Conservation (phyloP, 768 basidiomycete genomes). For the Strobilomyces echinocephalus region DNA sequence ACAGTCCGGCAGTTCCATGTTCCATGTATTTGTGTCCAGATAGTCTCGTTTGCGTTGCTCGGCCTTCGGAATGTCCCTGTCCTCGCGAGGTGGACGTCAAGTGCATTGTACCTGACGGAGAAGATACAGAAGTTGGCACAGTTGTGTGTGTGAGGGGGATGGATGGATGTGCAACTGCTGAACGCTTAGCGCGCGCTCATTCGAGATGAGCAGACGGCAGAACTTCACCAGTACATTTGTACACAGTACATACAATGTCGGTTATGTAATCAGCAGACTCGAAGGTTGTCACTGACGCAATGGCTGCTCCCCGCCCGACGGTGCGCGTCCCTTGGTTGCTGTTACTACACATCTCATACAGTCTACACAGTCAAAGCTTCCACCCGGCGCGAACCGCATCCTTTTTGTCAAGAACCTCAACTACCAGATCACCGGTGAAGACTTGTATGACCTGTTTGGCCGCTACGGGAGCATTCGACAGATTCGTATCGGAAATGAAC, state of each 20-base stretch:
- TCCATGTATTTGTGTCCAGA: constrained; percentile 71
- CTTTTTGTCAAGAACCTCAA: constrained; percentile 92
- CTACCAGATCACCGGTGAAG: constrained; percentile 89
- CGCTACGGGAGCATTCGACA: constrained; percentile 97
- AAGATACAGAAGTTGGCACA: constrained; percentile 49
- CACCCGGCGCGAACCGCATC: constrained; percentile 86
- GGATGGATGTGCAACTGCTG: constrained; percentile 58
- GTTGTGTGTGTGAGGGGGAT: constrained; percentile 67
- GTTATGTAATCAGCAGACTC: constrained; percentile 18
- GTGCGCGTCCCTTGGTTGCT: constrained; percentile 31
- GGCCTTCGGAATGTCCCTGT: constrained; percentile 67
- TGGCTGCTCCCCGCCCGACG: constrained; percentile 69
- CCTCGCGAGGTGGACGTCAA: constrained; percentile 72
- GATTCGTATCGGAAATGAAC: constrained; percentile 87
- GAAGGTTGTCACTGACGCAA: constrained; percentile 24
- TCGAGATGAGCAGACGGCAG: constrained; percentile 8
- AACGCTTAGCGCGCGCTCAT: constrained; percentile 36
- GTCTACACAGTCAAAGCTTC: constrained; percentile 66
- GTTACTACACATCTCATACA: background rate
- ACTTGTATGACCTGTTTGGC: constrained; percentile 95
- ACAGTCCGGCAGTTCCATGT: constrained; percentile 54
- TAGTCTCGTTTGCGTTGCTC: constrained; percentile 59
- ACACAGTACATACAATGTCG: background rate
- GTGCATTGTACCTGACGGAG: constrained; percentile 63
- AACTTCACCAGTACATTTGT: too few species aligned